These are phyloP conservation scores for Xylariaceae sp. DNA, from an alignment of 2,329 filamentous ascomycete species.

Conservation along the genomic window DNA sequence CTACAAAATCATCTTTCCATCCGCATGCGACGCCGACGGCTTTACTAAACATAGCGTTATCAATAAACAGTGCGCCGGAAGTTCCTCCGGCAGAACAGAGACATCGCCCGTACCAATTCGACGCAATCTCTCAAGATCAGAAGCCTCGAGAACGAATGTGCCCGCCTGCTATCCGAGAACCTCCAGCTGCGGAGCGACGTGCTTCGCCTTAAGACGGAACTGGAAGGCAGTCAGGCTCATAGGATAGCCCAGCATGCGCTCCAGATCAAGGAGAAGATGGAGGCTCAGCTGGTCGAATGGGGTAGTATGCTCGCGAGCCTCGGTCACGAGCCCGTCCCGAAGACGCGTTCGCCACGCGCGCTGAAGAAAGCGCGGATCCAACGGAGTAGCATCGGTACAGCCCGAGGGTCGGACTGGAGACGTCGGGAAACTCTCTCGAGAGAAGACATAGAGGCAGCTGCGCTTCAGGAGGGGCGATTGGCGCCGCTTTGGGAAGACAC, in stretches of 20 bases:
- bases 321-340: conserved; percentile 52
- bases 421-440: conserved; percentile 47
- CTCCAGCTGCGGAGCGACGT: conserved; percentile 66
- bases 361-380: conserved; percentile 39
- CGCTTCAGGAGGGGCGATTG: conserved; percentile 50
- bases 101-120: conserved; percentile 75
- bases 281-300: conserved; percentile 68
- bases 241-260: conserved; percentile 61
- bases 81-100: conserved; percentile 77
- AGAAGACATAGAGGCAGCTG: conserved; percentile 45
- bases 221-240: conserved; percentile 55
- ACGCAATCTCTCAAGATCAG: conserved; percentile 72
- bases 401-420: conserved; percentile 50
- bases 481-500: conserved; percentile 68
- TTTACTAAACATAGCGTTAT: conserved; percentile 8
- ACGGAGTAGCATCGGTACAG: conserved; percentile 37
- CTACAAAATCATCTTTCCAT: conserved; percentile 21
- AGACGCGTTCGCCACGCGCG: conserved; percentile 40
- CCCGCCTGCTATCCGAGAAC: conserved; percentile 73
- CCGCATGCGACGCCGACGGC: neutral
- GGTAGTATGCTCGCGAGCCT: conserved; percentile 61
- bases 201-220: conserved; percentile 61
- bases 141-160: conserved; percentile 68
- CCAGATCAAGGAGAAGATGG: conserved; percentile 64
- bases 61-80: conserved; percentile 61